Evolutionary conservation across 805 yeast genomes (phyloP), one percentile per base, ranked within the genome.

Genomic region (Schwanniomyces yamadae): DNA sequence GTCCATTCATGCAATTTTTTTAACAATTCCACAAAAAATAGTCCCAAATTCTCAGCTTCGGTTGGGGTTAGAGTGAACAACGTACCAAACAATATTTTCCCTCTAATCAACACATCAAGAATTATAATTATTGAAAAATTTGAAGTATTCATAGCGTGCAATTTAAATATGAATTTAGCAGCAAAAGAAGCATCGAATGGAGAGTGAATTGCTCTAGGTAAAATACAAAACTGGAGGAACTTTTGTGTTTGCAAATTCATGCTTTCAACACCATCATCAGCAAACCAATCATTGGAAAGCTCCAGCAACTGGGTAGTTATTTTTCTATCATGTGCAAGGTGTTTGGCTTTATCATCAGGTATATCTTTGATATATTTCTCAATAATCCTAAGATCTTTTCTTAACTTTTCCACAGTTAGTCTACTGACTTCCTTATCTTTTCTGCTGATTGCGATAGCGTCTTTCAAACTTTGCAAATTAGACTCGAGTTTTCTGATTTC

Each of bases 11-110:
- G 73, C 28, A 82, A 62, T 15, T 58, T 59, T 5, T 55, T 60
- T 28, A 87, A 60, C 1, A 84, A 42, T 16, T 77, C 80, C 17
- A 77, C 66, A 46, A 78, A 75, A 46, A 90, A 89, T 9, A 86
- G 57, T 3, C 95, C 95, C 24, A 89, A 56, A 52, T 85, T 84
- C 48, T 89, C 95, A 1, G 95, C 80, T 52, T 90, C 96, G 4
- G 70, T 59, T 0, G 86, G 73, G 0, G 96, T 84, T 36, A 80
- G 75, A 1, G 91, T 77, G 47, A 76, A 82, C 9, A 89, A 52
- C 2, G 86, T 72, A 3, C 82, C 73, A 31, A 70, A 71, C 31
- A 86, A 54, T 10, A 79, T 56, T 8, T 67, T 64, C 3, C 64
- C 62, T 1, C 61, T 53, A 38, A 87, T 72, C 16, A 88, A 59